Base-by-base conservation (phyloP, 768 basidiomycete genomes). In the Collybia sp. region DNA sequence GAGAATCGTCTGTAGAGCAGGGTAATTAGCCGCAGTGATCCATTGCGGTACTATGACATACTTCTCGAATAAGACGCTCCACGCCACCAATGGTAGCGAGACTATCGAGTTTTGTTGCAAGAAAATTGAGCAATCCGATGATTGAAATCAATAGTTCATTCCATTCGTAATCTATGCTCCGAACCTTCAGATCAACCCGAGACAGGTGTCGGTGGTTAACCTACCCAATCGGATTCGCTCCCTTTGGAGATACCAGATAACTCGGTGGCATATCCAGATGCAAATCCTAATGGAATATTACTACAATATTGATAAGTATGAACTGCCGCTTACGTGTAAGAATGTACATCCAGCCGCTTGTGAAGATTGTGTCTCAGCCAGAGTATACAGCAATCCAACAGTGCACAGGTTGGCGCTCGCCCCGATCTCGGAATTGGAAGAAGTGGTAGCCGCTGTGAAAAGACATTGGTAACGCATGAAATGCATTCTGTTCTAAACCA, bases 301-400 rank as follows among this genome's bases (percentile, higher is more conserved):
- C 32, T 32, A 15, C 42, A 17, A 33, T 15, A 47, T 34, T 20
- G 15, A 42, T 18, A n/a, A 19, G 5, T 6, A 31, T 31, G 37
- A 2, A 10, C 17, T 5, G 20, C 12, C 11, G 61, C 80, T 38
- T 53, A 83, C 85, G 68, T 62, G 53, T 83, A 85, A 5, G 75
- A 74, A 20, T 70, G 64, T 0, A 76, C 72, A 47, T 85, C 80
- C 4, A 86, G 61, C 20, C 68, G 73, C 53, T 75, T 83, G 46
- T 85, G 80, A 25, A 87, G 62, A 55, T 85, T 85, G 52, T 88
- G 84, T 13, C 82, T 77, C 19, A 85, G 59, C 82, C 83, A 87
- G 12, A 87, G 66, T 5, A 82, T 69, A 52, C 79, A 82, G 46
- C 80, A 84, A 57, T 87, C 83, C n/a, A 87, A 55, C 17, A 86